A percentile compares a stretch with the other conserved stretches of the same genome.
These are phyloP conservation scores for Cercospora sp. DNA, from an alignment of 2,329 filamentous ascomycete species.

Conservation along the genomic window DNA sequence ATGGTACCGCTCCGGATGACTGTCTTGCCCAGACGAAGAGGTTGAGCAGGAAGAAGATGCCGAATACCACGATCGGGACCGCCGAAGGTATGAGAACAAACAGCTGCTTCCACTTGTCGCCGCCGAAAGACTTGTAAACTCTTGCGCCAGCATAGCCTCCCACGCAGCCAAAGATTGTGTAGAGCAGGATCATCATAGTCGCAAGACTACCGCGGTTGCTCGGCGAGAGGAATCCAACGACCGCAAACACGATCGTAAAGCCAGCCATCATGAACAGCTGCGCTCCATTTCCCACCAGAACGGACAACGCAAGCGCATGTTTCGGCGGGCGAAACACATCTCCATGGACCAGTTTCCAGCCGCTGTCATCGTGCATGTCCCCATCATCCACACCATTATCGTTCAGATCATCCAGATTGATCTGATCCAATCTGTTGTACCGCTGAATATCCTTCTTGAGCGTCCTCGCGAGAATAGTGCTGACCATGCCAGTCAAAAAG, in stretches of 20 bases:
- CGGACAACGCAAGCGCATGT: slow-evolving; percentile 77
- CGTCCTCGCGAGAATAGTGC: slow-evolving; percentile 85
- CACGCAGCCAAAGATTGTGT: slow-evolving; percentile 88
- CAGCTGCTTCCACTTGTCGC: slow-evolving; percentile 92
- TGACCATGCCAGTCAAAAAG: slow-evolving; percentile 86
- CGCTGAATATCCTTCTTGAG: slow-evolving; percentile 92
- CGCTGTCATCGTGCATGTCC: slow-evolving; percentile 86
- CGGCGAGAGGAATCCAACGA: slow-evolving; percentile 91
- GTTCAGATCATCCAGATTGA: slow-evolving; percentile 85
- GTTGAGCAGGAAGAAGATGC: slow-evolving; percentile 88
- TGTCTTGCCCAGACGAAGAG: slow-evolving; percentile 93
- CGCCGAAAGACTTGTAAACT: slow-evolving; percentile 91
- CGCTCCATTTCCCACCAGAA: slow-evolving; percentile 88
- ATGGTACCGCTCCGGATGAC: slow-evolving; percentile 90
- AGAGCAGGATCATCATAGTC: slow-evolving; percentile 89
- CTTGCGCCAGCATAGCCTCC: slow-evolving; percentile 87
- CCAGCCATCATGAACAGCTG: slow-evolving; percentile 98
- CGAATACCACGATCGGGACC: slow-evolving; percentile 83
- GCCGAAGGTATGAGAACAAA: slow-evolving; percentile 84
- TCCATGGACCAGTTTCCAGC: slow-evolving; percentile 97
- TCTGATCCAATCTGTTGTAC: slow-evolving; percentile 91
- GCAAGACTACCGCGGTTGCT: slow-evolving; percentile 93
- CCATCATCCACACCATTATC: slow-evolving; percentile 80
- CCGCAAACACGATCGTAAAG: slow-evolving; percentile 87
- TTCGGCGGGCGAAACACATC: slow-evolving; percentile 92